Percentiles rank a stretch among this genome's conserved stretches.
Evolutionary conservation across 768 basidiomycete species (phyloP).

Genomic region (Rubroboletus satanas): DNA sequence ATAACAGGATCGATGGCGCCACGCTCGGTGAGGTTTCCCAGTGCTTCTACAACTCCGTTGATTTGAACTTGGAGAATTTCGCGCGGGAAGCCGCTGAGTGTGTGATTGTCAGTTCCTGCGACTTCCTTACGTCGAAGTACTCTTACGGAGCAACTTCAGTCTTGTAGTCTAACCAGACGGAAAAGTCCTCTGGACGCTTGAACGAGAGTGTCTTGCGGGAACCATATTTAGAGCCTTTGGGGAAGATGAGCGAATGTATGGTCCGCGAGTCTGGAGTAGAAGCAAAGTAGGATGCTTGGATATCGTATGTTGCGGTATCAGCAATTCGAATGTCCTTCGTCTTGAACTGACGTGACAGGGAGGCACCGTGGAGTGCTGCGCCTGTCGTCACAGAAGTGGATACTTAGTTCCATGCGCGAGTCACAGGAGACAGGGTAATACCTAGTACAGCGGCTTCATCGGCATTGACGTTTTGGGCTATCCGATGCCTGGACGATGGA

Average conservation of each 20-base stretch:
- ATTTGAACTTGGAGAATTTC: conserved; percentile 74
- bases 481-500: conserved; percentile 53
- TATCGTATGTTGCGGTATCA: conserved; percentile 69
- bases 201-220: conserved; percentile 85
- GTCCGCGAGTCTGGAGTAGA: conserved; percentile 54
- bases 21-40: conserved; percentile 78
- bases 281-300: conserved; percentile 75
- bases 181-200: conserved; percentile 81
- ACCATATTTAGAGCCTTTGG: conserved; percentile 68
- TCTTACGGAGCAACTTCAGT: conserved; percentile 57
- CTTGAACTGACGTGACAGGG: conserved; percentile 85
- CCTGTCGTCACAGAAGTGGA: conserved; percentile 31
- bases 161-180: conserved; percentile 76
- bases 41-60: conserved; percentile 66
- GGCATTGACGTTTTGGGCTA: conserved; percentile 93
- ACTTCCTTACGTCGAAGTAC: neutral
- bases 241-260: conserved; percentile 76
- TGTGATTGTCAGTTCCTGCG: conserved; percentile 1
- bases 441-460: conserved; percentile 95
- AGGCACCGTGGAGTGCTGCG: conserved; percentile 89
- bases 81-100: conserved; percentile 60
- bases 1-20: conserved; percentile 81
- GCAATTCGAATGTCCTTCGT: conserved; percentile 89
- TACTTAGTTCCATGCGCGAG: neutral
- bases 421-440: conserved; percentile 16